Evolutionary conservation across 2,329 filamentous ascomycete species (phyloP).

Genomic region (Fonsecaea nubica): DNA sequence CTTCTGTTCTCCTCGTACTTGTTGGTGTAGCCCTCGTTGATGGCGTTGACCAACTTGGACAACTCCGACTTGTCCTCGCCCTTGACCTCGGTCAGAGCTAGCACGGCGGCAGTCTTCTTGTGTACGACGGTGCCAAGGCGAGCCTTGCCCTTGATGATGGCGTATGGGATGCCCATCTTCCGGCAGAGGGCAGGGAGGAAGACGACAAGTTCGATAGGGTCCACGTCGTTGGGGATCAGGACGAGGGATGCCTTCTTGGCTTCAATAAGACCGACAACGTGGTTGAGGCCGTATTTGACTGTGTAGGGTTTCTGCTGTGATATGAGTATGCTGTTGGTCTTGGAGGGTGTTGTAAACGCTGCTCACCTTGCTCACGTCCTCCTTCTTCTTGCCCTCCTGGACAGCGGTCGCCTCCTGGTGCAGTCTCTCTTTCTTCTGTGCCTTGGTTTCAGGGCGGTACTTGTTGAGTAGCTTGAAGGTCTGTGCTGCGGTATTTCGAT

Average conservation of each 20-base stretch:
- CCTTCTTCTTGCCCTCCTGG: constrained; percentile 99
- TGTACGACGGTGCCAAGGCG: constrained; percentile 98
- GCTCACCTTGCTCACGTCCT: constrained; percentile 86
- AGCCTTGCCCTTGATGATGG: constrained; percentile 99
- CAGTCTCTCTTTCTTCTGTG: constrained; percentile 99
- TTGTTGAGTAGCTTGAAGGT: constrained; percentile 99
- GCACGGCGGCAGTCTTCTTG: constrained; percentile 99
- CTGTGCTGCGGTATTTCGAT: constrained; percentile 96
- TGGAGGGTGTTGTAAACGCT: not conserved
- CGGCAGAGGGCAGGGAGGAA: constrained; percentile 99
- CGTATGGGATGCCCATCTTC: constrained; percentile 99
- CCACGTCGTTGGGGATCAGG: constrained; percentile 98
- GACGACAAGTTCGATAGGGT: constrained; percentile 99
- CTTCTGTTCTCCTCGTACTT: constrained; percentile 90
- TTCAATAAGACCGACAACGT: constrained; percentile 95
- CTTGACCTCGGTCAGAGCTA: constrained; percentile 95
- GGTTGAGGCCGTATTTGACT: constrained; percentile 99
- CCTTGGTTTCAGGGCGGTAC: constrained; percentile 99
- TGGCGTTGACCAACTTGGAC: constrained; percentile 90
- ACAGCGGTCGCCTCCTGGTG: constrained; percentile 97
- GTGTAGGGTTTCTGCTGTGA: constrained; percentile 79
- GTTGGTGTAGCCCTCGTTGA: constrained; percentile 98
- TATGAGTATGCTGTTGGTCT: not conserved
- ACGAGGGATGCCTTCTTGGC: constrained; percentile 99
- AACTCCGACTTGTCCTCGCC: constrained; percentile 98